Evolutionary conservation across 176 grass and related monocot species (phyloP), one percentile per base, ranked within the genome.

Genomic region (Poa annua): DNA sequence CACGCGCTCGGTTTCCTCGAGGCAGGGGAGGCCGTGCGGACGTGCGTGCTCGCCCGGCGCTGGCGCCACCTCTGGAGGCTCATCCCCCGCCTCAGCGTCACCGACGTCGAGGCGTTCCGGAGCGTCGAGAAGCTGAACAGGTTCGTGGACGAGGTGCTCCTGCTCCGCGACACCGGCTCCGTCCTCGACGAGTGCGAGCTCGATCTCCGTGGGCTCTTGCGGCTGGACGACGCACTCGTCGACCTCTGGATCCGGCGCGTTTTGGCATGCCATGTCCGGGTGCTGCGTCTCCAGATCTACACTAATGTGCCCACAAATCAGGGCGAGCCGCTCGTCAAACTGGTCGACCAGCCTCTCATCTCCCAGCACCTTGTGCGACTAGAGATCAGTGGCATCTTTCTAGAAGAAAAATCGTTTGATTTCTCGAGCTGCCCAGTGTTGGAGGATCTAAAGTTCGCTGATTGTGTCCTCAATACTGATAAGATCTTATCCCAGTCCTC

Each of bases 51-150:
- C 44, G 14, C 70, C 22, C 13, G 44, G 0, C 70, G 44, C 44
- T 73, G 70, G 70, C 44, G 22, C 44, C 70, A 73, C 24, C 3
- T 73, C 44, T 73, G 70, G 74, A 76, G 74, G 32, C 51, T 6
- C 51, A 36, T 56, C 10, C 73, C 73, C 10, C 50, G 73, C 26
- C 73, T 76, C 48, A 17, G 50, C 19, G 19, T 76, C 73, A 36
- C 49, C 50, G 48, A 76, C 11, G 73, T 36, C 19, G 49, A 76
- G 17, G 50, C 73, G 0, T 36, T 73, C 47, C 44, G 70, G 42
- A 19, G 70, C 8, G 13, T 73, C 44, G 14, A 73, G 32, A 54
- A 36, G 73, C 73, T 76, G 73, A 54, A 76, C 17, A 3, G 19
- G 11, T 76, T 76, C 11, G 50, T 76, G 0, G 32, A 76, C 50